Evolutionary conservation across 495 filamentous ascomycete genomes (phyloP).

Genomic region (Xylaria venustula): DNA sequence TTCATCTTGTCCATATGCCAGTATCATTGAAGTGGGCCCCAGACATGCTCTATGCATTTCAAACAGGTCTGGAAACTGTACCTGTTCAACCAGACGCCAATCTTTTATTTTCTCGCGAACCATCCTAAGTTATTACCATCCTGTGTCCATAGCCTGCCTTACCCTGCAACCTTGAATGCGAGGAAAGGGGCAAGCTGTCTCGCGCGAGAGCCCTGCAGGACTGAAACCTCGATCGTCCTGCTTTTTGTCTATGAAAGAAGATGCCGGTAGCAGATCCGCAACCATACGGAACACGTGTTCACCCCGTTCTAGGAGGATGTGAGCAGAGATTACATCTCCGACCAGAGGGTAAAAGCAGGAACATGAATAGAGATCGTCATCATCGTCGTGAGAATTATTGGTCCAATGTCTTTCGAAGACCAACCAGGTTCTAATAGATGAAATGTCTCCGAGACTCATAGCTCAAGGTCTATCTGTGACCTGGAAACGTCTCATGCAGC

Average conservation of each 20-base stretch:
- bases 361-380: conserved; percentile 36
- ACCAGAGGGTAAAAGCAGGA: conserved; percentile 34
- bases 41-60: conserved; percentile 38
- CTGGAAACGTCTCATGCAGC: conserved; percentile 41
- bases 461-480: conserved; percentile 42
- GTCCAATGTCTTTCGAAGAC: conserved; percentile 27
- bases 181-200: conserved; percentile 24
- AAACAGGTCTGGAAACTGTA: conserved; percentile 31
- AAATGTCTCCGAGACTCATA: conserved; percentile 34
- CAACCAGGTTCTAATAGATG: conserved; percentile 33
- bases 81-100: conserved; percentile 34
- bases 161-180: conserved; percentile 22
- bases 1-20: conserved; percentile 31
- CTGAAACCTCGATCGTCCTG: conserved; percentile 54
- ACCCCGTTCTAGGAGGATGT: conserved; percentile 33
- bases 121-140: conserved; percentile 45
- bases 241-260: conserved; percentile 56
- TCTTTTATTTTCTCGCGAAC: conserved; percentile 35
- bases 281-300: conserved; percentile 29
- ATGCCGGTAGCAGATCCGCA: conserved; percentile 34
- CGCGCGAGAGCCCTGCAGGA: conserved; percentile 33
- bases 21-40: conserved; percentile 32
- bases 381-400: conserved; percentile 30
- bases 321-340: conserved; percentile 32
- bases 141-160: conserved; percentile 22